These are phyloP conservation scores for Magnolia officinalis DNA, from an alignment of 164 flowering plant species.

Conservation along the genomic window DNA sequence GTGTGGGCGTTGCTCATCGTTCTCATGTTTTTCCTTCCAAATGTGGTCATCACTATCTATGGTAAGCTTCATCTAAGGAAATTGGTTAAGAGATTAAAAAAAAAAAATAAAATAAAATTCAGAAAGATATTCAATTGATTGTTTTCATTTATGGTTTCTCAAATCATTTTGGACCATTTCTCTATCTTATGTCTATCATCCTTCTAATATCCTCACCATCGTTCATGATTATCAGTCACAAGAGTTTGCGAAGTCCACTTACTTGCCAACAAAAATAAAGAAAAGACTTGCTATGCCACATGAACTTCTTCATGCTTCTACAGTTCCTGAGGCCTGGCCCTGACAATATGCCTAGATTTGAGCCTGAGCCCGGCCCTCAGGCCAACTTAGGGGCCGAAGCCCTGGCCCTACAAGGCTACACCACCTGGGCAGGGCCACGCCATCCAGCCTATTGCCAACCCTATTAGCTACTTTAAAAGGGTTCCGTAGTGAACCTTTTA, in stretches of 20 bases:
- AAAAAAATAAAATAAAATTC: not conserved
- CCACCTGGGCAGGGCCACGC: too few species aligned
- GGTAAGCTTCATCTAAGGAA: conserved; percentile 45
- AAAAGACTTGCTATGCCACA: not conserved
- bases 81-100: not conserved
- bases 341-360: too few species aligned
- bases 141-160: not conserved
- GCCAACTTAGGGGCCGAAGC: too few species aligned
- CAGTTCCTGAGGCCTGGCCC: not conserved
- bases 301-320: not conserved
- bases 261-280: not conserved
- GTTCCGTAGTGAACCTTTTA: too few species aligned
- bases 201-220: not conserved
- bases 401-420: too few species aligned
- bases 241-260: not conserved
- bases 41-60: conserved; percentile 57
- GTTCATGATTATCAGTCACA: not conserved
- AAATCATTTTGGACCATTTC: not conserved
- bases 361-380: too few species aligned
- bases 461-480: too few species aligned
- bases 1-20: conserved; percentile 70
- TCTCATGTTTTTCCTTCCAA: conserved; percentile 88
- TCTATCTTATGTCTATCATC: not conserved
- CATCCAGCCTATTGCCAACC: too few species aligned
- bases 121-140: not conserved